A percentile compares a stretch with the other conserved stretches of the same genome.
Conservation (phyloP, 768 basidiomycete genomes). For the Fibroporia radiculosa region DNA sequence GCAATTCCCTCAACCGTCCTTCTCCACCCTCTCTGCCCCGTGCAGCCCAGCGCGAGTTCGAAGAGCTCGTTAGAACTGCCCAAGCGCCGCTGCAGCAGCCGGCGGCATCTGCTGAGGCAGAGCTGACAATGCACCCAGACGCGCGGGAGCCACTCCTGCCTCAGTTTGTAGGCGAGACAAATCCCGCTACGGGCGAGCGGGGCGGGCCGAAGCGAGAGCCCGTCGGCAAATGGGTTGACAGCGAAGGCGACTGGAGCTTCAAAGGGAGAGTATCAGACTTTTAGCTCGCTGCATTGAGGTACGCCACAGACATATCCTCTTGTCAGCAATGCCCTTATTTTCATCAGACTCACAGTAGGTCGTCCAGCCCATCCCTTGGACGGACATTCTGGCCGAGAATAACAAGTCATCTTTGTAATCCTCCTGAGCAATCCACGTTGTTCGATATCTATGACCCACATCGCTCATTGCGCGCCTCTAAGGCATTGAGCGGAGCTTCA, state of each 20-base stretch:
- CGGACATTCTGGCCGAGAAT: no score
- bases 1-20: conserved; percentile 41
- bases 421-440: no score
- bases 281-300: conserved; percentile 32
- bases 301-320: neutral
- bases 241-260: conserved; percentile 82
- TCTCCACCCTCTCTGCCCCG: conserved; percentile 69
- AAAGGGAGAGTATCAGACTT: conserved; percentile 87
- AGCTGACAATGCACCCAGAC: conserved; percentile 60
- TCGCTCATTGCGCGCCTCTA: no score
- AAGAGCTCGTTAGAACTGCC: conserved; percentile 65
- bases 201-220: conserved; percentile 89
- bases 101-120: conserved; percentile 23
- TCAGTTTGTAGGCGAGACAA: conserved; percentile 75
- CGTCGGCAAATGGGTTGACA: conserved; percentile 45
- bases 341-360: no score
- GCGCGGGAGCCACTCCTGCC: conserved; percentile 47
- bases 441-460: no score
- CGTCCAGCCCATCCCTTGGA: no score
- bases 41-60: conserved; percentile 78
- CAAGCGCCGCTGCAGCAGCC: conserved; percentile 34
- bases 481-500: no score
- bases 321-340: no score
- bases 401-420: no score
- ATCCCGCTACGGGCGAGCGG: conserved; percentile 77